Evolutionary conservation across 2,329 filamentous ascomycete species (phyloP), one percentile per base, ranked within the genome.

Genomic region (Cordyceps cateniannulata): DNA sequence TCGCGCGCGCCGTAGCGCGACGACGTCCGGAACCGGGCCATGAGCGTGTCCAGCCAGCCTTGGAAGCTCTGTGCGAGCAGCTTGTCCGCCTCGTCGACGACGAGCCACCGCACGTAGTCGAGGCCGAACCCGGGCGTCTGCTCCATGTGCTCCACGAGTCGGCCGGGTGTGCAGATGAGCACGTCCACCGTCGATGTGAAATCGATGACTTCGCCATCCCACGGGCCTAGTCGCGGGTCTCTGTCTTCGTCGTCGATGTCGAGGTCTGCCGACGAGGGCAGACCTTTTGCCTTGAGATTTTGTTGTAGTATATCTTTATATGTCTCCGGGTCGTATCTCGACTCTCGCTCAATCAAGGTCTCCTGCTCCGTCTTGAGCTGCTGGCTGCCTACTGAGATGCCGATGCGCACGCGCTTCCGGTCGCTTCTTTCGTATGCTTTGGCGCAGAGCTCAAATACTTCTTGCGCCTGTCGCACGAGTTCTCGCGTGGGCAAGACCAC

Each of bases 11-110:
- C 79, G 65, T 80, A 80, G 47, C 78, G 77, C 2, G 72, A 71
- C 2, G 72, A 71, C 1, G 71, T 73, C 42, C 79, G 79, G 63
- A 90, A 78, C 49, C 78, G 76, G 18, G 86, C 83, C 69, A 91
- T 87, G 7, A 95, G 84, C 0, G 87, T 76, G 45, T 86, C 84
- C 3, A 96, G 79, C 93, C 93, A 97, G 68, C 93, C 89, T 71
- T 97, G 93, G 73, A 95, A 97, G 69, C 89, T 93, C 72, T 98
- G 91, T 48, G 93, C 89, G 6, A 98, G 82, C 14, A 98, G 78
- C 70, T 95, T 91, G 73, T 98, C 93, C 12, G 93, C 95, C 75
- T 98, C 93, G 68, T 98, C 93, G 50, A 97, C 89, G 3, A 97
- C 85, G 0, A 98, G 79, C 92, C 93, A 98, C 63, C 90, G 85